Evolutionary conservation across 2,329 filamentous ascomycete genomes (phyloP).

Genomic region (Fusarium nygamai): DNA sequence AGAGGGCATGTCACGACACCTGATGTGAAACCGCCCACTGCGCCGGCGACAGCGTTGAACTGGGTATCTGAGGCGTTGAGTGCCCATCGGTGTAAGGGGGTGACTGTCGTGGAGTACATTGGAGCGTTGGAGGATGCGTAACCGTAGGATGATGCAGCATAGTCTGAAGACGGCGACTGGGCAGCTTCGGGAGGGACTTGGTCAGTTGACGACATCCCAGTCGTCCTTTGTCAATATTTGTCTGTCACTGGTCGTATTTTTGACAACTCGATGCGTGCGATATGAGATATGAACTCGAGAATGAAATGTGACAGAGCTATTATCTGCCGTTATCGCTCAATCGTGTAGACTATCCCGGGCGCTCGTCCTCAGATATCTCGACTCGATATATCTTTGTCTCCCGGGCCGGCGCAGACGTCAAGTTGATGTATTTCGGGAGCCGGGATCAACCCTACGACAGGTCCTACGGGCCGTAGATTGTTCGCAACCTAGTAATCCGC

Average conservation of each 20-base stretch:
- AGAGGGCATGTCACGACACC: conserved; percentile 96
- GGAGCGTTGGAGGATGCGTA: conserved; percentile 46
- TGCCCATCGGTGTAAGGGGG: conserved; percentile 66
- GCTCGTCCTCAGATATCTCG: not conserved
- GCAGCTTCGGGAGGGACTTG: conserved; percentile 51
- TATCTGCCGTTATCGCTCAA: conserved; percentile 10
- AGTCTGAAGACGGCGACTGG: conserved; percentile 47
- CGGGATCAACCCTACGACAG: not conserved
- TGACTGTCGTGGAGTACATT: conserved; percentile 50
- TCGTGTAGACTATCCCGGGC: not conserved
- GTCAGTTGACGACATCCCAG: conserved; percentile 62
- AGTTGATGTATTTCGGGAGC: conserved; percentile 19
- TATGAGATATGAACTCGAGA: conserved; percentile 9
- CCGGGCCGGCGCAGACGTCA: conserved; percentile 14
- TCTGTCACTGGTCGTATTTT: conserved; percentile 9
- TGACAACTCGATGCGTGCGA: conserved; percentile 14
- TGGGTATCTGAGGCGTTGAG: conserved; percentile 66
- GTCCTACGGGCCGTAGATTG: conserved; percentile 2
- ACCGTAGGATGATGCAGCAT: conserved; percentile 51
- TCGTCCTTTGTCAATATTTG: conserved; percentile 14
- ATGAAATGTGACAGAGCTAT: not conserved
- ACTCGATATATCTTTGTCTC: conserved; percentile 3
- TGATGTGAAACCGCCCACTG: conserved; percentile 89
- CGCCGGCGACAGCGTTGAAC: conserved; percentile 88
- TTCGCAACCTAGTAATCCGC: conserved; percentile 7